These are phyloP conservation scores for Orbilia javanica DNA, from an alignment of 2,329 filamentous ascomycete species.

Conservation along the genomic window DNA sequence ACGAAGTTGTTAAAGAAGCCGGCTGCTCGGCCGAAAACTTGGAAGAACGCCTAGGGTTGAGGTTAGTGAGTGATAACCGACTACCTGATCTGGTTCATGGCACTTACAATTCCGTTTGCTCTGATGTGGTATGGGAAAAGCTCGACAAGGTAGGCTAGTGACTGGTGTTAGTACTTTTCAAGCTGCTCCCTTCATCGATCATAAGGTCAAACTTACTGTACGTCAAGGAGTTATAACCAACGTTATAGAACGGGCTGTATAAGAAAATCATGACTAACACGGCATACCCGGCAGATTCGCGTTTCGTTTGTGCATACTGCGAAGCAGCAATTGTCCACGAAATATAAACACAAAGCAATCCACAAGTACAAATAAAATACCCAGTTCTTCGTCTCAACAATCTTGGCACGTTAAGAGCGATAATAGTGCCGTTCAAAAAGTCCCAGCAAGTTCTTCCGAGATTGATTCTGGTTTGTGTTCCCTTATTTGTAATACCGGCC, in stretches of 20 bases:
- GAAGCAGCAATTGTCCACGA: slow-evolving; percentile 66
- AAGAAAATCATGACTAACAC: slow-evolving; percentile 67
- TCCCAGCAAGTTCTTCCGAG: slow-evolving; percentile 68
- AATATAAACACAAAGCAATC: slow-evolving; percentile 65
- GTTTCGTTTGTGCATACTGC: slow-evolving; percentile 64
- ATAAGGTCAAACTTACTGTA: slow-evolving; percentile 68
- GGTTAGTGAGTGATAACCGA: background rate
- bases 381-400: slow-evolving; percentile 48
- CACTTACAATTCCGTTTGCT: slow-evolving; percentile 70
- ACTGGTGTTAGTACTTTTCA: background rate
- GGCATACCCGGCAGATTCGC: slow-evolving; percentile 64
- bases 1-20: slow-evolving; percentile 69
- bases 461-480: slow-evolving; percentile 67
- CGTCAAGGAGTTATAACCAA: slow-evolving; percentile 76
- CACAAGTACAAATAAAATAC: slow-evolving; percentile 64
- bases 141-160: slow-evolving; percentile 70
- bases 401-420: slow-evolving; percentile 62
- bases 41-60: slow-evolving; percentile 61
- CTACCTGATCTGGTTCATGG: background rate
- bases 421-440: slow-evolving; percentile 66
- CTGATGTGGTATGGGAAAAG: slow-evolving; percentile 72
- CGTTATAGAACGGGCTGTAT: slow-evolving; percentile 72
- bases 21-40: slow-evolving; percentile 65
- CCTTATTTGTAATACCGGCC: slow-evolving; percentile 66
- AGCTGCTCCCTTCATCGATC: background rate